Evolutionary conservation across 495 filamentous ascomycete genomes (phyloP).

Genomic region (Chlorociboria aeruginascens): DNA sequence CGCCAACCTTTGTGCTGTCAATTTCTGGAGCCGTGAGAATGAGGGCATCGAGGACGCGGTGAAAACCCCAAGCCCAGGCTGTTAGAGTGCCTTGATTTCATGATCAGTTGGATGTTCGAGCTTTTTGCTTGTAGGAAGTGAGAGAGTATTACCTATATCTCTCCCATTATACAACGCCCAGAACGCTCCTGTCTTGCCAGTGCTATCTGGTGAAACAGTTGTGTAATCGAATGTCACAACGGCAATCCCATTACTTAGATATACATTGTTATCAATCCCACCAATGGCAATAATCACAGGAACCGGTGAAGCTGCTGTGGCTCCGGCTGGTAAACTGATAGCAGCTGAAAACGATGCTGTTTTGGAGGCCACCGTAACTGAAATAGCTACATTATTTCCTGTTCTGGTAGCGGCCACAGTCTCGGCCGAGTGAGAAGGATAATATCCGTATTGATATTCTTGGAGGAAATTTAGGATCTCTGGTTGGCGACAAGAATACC

Average conservation of each 20-base stretch:
- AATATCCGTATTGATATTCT: conserved; percentile 44
- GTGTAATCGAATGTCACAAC: conserved; percentile 40
- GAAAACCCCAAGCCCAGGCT: conserved; percentile 44
- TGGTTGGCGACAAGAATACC: conserved; percentile 39
- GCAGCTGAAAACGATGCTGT: conserved; percentile 33
- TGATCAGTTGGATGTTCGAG: neutral
- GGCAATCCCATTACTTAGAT: conserved; percentile 35
- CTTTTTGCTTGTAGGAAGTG: neutral
- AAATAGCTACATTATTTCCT: conserved; percentile 34
- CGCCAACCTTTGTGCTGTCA: conserved; percentile 32
- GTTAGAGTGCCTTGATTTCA: conserved; percentile 31
- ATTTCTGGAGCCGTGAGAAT: conserved; percentile 37
- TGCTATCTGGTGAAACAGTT: conserved; percentile 37
- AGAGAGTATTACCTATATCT: conserved; percentile 31
- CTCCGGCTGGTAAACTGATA: conserved; percentile 28
- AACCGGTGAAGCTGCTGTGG: conserved; percentile 21
- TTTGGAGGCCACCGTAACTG: conserved; percentile 34
- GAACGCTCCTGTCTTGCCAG: conserved; percentile 37
- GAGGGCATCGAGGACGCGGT: conserved; percentile 38
- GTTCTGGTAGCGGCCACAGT: conserved; percentile 37
- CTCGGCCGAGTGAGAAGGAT: conserved; percentile 37
- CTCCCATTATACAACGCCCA: conserved; percentile 39
- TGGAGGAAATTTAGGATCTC: conserved; percentile 40
- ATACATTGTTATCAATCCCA: conserved; percentile 39
- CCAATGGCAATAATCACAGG: conserved; percentile 44